Evolutionary conservation across 106 monocot genomes (phyloP), one percentile per base, ranked within the genome.

Genomic region (Platanthera zijinensis): DNA sequence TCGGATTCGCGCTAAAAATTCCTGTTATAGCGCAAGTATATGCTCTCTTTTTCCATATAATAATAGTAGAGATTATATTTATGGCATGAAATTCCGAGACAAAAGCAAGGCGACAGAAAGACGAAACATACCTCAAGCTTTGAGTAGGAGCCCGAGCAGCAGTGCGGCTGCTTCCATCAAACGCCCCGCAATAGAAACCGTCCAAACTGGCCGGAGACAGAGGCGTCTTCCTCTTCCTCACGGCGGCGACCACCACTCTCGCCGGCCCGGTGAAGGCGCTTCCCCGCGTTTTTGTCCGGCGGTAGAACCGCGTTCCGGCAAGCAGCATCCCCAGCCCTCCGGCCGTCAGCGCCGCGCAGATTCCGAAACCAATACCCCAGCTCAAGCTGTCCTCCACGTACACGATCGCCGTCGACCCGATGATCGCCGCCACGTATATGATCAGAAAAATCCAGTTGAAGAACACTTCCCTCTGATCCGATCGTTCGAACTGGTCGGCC

Each of bases 381-480:
- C 86, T 83, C 4, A 90, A 76, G 62, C 64, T 84, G 51, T 93
- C 89, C 81, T 89, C 72, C 21, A 93, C 68, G 84, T 86, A 93
- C 64, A 93, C 87, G 8, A 93, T 63, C 21, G 79, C 86, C 3
- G 93, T 93, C 73, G 69, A 15, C 2, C 85, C 88, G 30, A 84
- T 10, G 32, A 90, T 69, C 56, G 75, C 5, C 0, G 87, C 14
- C 0, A 9, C 50, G 67, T 90, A 86, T 25, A 81, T 3, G 50
- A 84, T 64, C 46, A 86, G 71, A 88, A 86, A 90, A 86, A 49
- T 88, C 93, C 93, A 90, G 80, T 90, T 88, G 81, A 93, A 87
- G 84, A 84, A 89, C 4, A 75, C 28, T 30, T 84, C 84, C 9
- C 70, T 82, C 28, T 93, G 87, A 3, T n/a, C 7, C 5, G 67